Conservation (phyloP, 495 filamentous ascomycete genomes). For the Elasticomyces elasticus region DNA sequence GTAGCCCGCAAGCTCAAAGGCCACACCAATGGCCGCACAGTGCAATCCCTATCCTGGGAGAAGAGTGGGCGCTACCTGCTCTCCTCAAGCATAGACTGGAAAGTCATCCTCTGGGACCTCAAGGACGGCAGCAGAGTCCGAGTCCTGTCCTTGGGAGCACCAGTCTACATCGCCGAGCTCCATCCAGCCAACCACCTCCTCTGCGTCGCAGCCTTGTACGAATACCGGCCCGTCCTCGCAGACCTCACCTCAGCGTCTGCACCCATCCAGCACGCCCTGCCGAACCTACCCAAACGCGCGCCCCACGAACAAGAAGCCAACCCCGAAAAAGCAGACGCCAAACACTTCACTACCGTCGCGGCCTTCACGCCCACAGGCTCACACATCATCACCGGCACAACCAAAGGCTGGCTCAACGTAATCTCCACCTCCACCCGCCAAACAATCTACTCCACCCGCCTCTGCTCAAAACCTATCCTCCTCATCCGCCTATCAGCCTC, state of each 20-base stretch:
- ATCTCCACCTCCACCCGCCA: conserved; percentile 68
- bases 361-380: conserved; percentile 76
- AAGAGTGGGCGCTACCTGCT: conserved; percentile 85
- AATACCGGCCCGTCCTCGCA: conserved; percentile 81
- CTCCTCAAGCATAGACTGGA: conserved; percentile 90
- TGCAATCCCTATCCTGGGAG: conserved; percentile 63
- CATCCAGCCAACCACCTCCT: conserved; percentile 78
- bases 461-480: conserved; percentile 82
- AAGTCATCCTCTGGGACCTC: conserved; percentile 89
- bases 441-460: conserved; percentile 74
- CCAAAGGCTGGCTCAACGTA: conserved; percentile 87
- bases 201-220: conserved; percentile 82
- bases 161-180: conserved; percentile 89
- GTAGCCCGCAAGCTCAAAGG: conserved; percentile 86
- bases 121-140: conserved; percentile 58
- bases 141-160: conserved; percentile 74
- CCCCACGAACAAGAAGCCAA: conserved; percentile 48
- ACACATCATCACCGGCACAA: conserved; percentile 83
- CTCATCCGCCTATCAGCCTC: conserved; percentile 72
- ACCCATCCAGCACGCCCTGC: conserved; percentile 58
- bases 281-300: conserved; percentile 66
- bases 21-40: conserved; percentile 47
- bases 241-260: conserved; percentile 58
- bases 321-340: conserved; percentile 83
- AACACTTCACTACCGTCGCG: conserved; percentile 82